Base-by-base conservation (phyloP, 1,284 basidiomycete species). In the Papiliotrema nemorosa region DNA sequence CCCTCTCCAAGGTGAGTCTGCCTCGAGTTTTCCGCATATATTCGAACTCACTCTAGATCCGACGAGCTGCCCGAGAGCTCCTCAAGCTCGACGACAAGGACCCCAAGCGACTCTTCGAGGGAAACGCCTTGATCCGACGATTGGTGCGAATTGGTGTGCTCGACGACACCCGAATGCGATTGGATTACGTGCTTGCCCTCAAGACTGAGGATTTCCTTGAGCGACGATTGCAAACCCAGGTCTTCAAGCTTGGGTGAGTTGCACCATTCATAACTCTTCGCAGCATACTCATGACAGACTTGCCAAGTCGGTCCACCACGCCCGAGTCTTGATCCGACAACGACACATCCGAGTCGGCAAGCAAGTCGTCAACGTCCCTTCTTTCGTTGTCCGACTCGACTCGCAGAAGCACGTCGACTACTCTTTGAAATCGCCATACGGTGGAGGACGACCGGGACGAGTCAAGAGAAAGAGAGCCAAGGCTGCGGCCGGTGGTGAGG, bases 141-240 rank as follows among this genome's bases (percentile, higher is more conserved):
- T 87, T 97, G 64, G 92, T 99, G 51, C 92, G 94, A 73, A 97
- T 99, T 70, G 94, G 94, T 84, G 94, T 98, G 82, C 88, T 99
- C 77, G 96, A 98, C 77, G 94, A 99, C 83, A 81, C 84, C 62
- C 88, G 93, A 78, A 97, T 98, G 96, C 86, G 91, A 80, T 88
- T 97, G 79, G 92, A 97, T 88, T 98, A 97, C 86, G 94, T 97
- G 81, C 81, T 98, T 74, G 93, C 93, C 53, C 82, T 97, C 74
- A 97, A 97, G 82, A 87, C 97, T 67, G 94, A 99, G 79, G 94
- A 98, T 79, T 99, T 99, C 86, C 87, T 99, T 84, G 96, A 99
- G 83, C 85, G 96, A 68, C 82, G 96, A 69, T 81, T 99, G 69
- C 96, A 98, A 81, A 99, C 96, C 51, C 96, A 97, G 81, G 96